Conservation (phyloP, 208 protist genomes). For the Trypanosoma cruzi region DNA sequence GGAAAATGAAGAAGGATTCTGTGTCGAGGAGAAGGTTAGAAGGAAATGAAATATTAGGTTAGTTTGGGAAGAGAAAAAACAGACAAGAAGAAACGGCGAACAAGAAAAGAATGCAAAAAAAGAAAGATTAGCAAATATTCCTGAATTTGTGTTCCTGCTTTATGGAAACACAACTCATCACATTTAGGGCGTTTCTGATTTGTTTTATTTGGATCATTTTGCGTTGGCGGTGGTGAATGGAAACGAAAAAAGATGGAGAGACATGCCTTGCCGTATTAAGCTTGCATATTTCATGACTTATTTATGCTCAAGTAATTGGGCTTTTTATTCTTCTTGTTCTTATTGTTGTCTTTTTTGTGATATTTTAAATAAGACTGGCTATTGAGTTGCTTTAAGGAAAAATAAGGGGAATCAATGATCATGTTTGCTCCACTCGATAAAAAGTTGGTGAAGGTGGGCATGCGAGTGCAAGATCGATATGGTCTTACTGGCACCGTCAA, state of each 20-base stretch:
- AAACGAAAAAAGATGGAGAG: not conserved
- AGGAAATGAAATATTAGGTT: too few relatives aligned
- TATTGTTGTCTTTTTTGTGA: not conserved
- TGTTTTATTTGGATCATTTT: not conserved
- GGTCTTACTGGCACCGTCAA: constrained; percentile 61
- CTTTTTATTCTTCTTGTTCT: not conserved
- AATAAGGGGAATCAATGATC: constrained; percentile 6
- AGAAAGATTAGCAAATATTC: constrained; percentile 6
- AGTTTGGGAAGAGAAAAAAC: not conserved
- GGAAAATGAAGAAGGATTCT: not conserved
- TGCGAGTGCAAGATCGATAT: constrained; percentile 82
- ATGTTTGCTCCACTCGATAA: constrained; percentile 16
- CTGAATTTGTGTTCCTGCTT: constrained; percentile 19
- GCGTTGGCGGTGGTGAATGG: not conserved
- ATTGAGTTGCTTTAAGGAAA: too few relatives aligned
- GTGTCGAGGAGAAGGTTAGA: not conserved
- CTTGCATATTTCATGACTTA: not conserved
- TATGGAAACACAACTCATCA: constrained; percentile 23
- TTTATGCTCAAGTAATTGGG: not conserved
- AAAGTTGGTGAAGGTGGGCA: constrained; percentile 48
- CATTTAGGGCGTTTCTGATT: not conserved
- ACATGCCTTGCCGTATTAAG: not conserved
- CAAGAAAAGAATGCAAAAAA: too few relatives aligned
- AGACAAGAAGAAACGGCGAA: not conserved
- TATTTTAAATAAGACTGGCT: not conserved